Conservation (phyloP, 768 basidiomycete species). For the Daedalea quercina region DNA sequence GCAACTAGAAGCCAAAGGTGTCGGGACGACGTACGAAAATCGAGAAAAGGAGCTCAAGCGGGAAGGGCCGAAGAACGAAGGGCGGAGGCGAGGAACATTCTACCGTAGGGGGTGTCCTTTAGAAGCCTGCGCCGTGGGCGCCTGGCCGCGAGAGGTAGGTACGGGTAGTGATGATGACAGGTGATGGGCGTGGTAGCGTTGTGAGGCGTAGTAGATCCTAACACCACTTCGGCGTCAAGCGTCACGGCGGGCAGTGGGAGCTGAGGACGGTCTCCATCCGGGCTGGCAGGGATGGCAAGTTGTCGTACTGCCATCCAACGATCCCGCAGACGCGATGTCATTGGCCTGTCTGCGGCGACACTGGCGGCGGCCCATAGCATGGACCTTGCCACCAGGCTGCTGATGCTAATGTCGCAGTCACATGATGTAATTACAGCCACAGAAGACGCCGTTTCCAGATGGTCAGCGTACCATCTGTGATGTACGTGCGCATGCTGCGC, state of each 20-base stretch:
- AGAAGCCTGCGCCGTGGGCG: background rate
- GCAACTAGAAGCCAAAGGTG: conserved; percentile 11
- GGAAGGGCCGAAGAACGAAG: conserved; percentile 5
- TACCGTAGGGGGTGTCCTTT: background rate
- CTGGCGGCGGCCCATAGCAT: background rate
- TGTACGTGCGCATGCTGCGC: too few relatives aligned
- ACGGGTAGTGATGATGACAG: conserved; percentile 1
- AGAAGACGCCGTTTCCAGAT: too few relatives aligned
- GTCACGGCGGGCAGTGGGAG: background rate
- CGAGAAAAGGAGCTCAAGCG: conserved; percentile 1
- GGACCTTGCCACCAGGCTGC: too few relatives aligned
- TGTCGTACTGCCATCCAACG: background rate
- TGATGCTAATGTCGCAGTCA: too few relatives aligned
- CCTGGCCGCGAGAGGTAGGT: background rate
- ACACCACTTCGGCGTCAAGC: background rate
- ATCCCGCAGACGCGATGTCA: background rate
- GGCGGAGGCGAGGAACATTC: conserved; percentile 4
- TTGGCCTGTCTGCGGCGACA: background rate
- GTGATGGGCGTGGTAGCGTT: conserved; percentile 7
- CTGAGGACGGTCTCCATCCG: background rate
- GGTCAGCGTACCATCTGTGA: too few relatives aligned
- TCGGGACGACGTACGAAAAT: background rate
- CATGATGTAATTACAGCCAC: too few relatives aligned
- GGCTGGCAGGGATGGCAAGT: background rate
- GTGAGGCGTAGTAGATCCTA: background rate